phyloP scores from a whole-genome alignment of 306 rosid species.

The Myrica gale region DNA sequence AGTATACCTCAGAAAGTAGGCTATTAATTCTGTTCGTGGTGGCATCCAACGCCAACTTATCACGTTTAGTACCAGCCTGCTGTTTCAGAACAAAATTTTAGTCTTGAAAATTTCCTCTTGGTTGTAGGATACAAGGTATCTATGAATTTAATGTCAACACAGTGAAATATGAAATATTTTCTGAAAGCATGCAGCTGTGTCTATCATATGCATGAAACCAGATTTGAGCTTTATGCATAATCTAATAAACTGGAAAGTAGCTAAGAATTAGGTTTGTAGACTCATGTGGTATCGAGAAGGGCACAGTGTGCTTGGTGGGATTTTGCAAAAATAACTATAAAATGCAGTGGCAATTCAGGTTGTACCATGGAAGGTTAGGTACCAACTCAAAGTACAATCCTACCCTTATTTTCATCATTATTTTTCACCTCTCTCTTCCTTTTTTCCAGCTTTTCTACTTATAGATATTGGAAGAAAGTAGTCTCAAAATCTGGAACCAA shows the following conservation, averaged over 20 bases:
- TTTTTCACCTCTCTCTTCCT: neutral
- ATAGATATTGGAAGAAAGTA: neutral
- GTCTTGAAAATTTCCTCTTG: slow-evolving; percentile 17
- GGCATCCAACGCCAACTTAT: slow-evolving; percentile 63
- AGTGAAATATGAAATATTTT: neutral
- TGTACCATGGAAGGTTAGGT: neutral
- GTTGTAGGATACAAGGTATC: slow-evolving; percentile 6
- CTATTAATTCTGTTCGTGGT: slow-evolving; percentile 62
- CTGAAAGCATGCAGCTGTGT: neutral
- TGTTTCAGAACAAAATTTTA: slow-evolving; percentile 36
- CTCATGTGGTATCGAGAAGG: neutral
- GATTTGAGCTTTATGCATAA: neutral
- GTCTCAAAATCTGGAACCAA: neutral
- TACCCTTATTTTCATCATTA: neutral
- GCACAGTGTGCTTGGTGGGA: neutral
- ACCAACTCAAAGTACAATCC: neutral
- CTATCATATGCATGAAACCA: neutral
- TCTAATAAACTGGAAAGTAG: neutral
- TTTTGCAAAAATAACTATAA: neutral
- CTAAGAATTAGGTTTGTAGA: neutral
- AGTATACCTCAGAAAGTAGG: slow-evolving; percentile 79
- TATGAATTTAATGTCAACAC: neutral
- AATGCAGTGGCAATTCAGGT: neutral
- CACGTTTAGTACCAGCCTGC: slow-evolving; percentile 87
- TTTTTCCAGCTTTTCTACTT: neutral